A percentile compares a stretch with the other conserved stretches of the same genome.
phyloP scores from a whole-genome alignment of 306 rosid species.

The Sesbania bispinosa region DNA sequence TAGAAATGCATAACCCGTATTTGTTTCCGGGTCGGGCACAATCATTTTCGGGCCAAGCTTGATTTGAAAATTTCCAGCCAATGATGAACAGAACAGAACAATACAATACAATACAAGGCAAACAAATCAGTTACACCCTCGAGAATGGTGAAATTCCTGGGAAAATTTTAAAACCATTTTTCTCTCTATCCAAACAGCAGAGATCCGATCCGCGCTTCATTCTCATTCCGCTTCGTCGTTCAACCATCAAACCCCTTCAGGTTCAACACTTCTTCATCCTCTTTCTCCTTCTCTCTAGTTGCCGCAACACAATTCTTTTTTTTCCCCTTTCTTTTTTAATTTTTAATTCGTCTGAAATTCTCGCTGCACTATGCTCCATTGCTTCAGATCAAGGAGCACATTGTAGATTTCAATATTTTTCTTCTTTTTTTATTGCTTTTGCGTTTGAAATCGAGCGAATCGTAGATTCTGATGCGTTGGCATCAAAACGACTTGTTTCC shows the following conservation, averaged over 20 bases:
- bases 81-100: constrained; percentile 2
- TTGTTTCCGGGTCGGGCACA: constrained; percentile 12
- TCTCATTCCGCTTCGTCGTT: constrained; percentile 4
- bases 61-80: constrained; percentile 11
- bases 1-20: background rate
- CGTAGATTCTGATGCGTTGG: too few species aligned
- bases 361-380: background rate
- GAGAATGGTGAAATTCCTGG: constrained; percentile 26
- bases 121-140: constrained; percentile 18
- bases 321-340: background rate
- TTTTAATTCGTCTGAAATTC: background rate
- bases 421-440: background rate
- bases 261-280: constrained; percentile 24
- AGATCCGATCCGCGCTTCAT: constrained; percentile 34
- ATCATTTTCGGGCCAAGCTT: background rate
- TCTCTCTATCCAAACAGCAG: constrained; percentile 22
- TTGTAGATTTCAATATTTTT: background rate
- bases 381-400: constrained; percentile 26
- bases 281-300: background rate
- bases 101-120: constrained; percentile 2
- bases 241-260: constrained; percentile 12
- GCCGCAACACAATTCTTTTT: background rate
- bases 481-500: too few species aligned
- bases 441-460: constrained; percentile 4
- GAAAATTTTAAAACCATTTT: constrained; percentile 15